These are phyloP conservation scores for Mimosa bimucronata DNA, from an alignment of 306 rosid species.

Conservation along the genomic window DNA sequence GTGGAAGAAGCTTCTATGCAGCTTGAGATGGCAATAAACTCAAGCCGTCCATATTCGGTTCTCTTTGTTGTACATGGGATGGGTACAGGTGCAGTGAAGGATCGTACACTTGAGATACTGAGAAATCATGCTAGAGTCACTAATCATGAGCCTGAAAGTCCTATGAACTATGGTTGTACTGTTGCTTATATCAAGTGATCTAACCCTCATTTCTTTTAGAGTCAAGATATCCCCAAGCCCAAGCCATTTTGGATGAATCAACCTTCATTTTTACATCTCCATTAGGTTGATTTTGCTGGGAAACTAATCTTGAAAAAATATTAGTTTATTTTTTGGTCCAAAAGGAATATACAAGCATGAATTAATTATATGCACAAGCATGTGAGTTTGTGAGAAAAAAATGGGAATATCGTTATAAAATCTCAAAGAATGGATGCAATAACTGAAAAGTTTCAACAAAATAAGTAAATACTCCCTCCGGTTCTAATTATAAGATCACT, in stretches of 20 bases:
- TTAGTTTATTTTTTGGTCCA: neutral
- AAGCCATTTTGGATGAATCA: too few relatives aligned
- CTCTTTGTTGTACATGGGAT: slow-evolving; percentile 84
- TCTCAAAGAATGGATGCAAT: too few relatives aligned
- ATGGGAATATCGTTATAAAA: too few relatives aligned
- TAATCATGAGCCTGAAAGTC: slow-evolving; percentile 69
- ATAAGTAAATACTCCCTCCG: too few relatives aligned
- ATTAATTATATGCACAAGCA: neutral
- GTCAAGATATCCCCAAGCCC: too few relatives aligned
- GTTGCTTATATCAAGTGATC: slow-evolving; percentile 76
- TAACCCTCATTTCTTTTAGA: neutral
- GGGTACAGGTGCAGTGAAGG: slow-evolving; percentile 90
- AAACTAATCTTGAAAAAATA: neutral
- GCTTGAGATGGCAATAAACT: slow-evolving; percentile 72
- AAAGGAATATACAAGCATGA: neutral
- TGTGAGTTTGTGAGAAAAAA: neutral
- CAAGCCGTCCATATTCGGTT: slow-evolving; percentile 70
- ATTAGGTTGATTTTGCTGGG: neutral
- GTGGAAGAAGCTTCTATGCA: slow-evolving; percentile 77
- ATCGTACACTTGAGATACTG: slow-evolving; percentile 62
- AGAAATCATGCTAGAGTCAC: slow-evolving; percentile 70
- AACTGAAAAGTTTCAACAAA: neutral
- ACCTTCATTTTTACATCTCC: slow-evolving; percentile 4
- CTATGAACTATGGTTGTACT: slow-evolving; percentile 90
- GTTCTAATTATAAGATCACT: too few relatives aligned